phyloP scores from a whole-genome alignment of 2,329 filamentous ascomycete genomes.

The Claviceps pazoutovae region DNA sequence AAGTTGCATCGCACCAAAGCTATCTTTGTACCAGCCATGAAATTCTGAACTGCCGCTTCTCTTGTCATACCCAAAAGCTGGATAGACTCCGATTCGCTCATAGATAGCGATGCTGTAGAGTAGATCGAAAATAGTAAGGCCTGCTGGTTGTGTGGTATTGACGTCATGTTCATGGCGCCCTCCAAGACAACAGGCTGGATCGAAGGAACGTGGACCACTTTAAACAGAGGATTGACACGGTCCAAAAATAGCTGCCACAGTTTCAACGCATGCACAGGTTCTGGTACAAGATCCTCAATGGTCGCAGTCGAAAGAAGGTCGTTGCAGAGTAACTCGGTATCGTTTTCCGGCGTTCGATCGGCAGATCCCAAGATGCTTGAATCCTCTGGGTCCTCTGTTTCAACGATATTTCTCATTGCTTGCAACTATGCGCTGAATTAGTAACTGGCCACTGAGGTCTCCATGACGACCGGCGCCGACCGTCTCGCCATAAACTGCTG shows the following conservation, averaged over 20 bases:
- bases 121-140: constrained; percentile 54
- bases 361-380: constrained; percentile 35
- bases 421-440: constrained; percentile 28
- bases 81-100: constrained; percentile 41
- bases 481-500: neutral
- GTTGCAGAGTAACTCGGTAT: constrained; percentile 34
- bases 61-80: constrained; percentile 36
- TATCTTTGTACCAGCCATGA: constrained; percentile 35
- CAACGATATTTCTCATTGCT: constrained; percentile 45
- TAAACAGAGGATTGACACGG: constrained; percentile 61
- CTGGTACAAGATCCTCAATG: constrained; percentile 44
- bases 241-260: constrained; percentile 66
- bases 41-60: constrained; percentile 35
- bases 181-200: constrained; percentile 52
- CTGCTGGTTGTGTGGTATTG: constrained; percentile 43
- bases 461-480: neutral
- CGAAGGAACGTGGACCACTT: constrained; percentile 57
- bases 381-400: constrained; percentile 34
- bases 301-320: constrained; percentile 25
- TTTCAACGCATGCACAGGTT: constrained; percentile 50
- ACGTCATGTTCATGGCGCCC: constrained; percentile 40
- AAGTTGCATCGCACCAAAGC: constrained; percentile 41
- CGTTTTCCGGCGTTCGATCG: constrained; percentile 35
- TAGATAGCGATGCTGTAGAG: constrained; percentile 41
- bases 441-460: neutral